phyloP scores from a whole-genome alignment of 164 flowering plant genomes.

The Stephania japonica region DNA sequence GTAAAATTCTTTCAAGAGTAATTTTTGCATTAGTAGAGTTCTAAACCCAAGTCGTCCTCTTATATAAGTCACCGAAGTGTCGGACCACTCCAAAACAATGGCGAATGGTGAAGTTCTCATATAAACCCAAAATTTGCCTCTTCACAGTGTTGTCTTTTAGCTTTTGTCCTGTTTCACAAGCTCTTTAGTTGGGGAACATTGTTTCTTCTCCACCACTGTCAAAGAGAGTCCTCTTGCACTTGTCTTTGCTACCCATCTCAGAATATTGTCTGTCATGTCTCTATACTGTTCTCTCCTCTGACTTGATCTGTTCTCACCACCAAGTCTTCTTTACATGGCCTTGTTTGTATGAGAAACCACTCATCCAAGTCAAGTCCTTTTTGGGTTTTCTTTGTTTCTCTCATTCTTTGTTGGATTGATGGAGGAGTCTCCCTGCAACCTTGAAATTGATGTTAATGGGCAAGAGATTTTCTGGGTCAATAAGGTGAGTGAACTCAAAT shows the following conservation, averaged over 20 bases:
- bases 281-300: slow-evolving; percentile 3
- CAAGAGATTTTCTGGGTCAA: slow-evolving; percentile 38
- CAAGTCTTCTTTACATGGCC: neutral
- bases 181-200: slow-evolving; percentile 8
- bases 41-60: too few relatives aligned
- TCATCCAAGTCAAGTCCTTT: slow-evolving; percentile 2
- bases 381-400: slow-evolving; percentile 2
- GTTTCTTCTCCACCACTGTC: slow-evolving; percentile 6
- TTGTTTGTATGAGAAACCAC: neutral
- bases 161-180: neutral
- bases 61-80: too few relatives aligned
- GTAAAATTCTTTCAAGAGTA: too few relatives aligned
- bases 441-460: slow-evolving; percentile 57
- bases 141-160: slow-evolving; percentile 4
- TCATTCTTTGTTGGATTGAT: neutral
- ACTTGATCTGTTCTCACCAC: slow-evolving; percentile 6
- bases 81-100: too few relatives aligned
- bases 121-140: too few relatives aligned
- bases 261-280: slow-evolving; percentile 14
- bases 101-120: too few relatives aligned
- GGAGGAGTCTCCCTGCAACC: slow-evolving; percentile 26
- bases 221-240: slow-evolving; percentile 11
- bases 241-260: slow-evolving; percentile 13
- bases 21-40: too few relatives aligned
- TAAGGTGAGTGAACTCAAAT: slow-evolving; percentile 29